A percentile compares a stretch with the other conserved stretches of the same genome.
These are phyloP conservation scores for Plasmodium relictum DNA, from an alignment of 169 alveolate genomes.

Conservation along the genomic window DNA sequence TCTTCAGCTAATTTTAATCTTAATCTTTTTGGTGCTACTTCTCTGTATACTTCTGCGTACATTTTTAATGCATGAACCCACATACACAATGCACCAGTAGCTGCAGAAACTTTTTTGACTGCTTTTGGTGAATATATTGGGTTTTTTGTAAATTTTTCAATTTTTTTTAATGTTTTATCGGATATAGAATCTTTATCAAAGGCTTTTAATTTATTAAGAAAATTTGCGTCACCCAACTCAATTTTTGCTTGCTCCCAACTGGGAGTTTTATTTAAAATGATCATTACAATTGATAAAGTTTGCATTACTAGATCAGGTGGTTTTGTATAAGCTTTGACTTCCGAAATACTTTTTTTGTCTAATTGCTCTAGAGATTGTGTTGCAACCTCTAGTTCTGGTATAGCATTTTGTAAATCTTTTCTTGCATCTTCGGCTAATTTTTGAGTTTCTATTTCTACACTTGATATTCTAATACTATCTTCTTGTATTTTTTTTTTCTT, in stretches of 20 bases:
- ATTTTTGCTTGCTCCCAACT: constrained; percentile 95
- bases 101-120: constrained; percentile 91
- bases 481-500: constrained; percentile 89
- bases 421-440: constrained; percentile 96
- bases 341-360: constrained; percentile 96
- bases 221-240: constrained; percentile 94
- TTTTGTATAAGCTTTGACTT: constrained; percentile 91
- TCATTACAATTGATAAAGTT: constrained; percentile 95
- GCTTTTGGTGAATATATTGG: constrained; percentile 92
- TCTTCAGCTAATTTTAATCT: constrained; percentile 92
- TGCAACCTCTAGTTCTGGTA: constrained; percentile 97
- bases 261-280: constrained; percentile 93
- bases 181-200: constrained; percentile 94
- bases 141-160: constrained; percentile 91
- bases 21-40: constrained; percentile 97
- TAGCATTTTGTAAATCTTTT: constrained; percentile 95
- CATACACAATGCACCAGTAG: constrained; percentile 96
- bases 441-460: constrained; percentile 94
- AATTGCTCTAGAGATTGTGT: constrained; percentile 96
- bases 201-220: constrained; percentile 90
- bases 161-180: constrained; percentile 89
- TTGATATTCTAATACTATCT: constrained; percentile 92
- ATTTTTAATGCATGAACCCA: constrained; percentile 97
- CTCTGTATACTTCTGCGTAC: constrained; percentile 95
- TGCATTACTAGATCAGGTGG: constrained; percentile 94